Evolutionary conservation across 2,329 filamentous ascomycete species (phyloP), one percentile per base, ranked within the genome.

Genomic region (Dactylellina sp.): DNA sequence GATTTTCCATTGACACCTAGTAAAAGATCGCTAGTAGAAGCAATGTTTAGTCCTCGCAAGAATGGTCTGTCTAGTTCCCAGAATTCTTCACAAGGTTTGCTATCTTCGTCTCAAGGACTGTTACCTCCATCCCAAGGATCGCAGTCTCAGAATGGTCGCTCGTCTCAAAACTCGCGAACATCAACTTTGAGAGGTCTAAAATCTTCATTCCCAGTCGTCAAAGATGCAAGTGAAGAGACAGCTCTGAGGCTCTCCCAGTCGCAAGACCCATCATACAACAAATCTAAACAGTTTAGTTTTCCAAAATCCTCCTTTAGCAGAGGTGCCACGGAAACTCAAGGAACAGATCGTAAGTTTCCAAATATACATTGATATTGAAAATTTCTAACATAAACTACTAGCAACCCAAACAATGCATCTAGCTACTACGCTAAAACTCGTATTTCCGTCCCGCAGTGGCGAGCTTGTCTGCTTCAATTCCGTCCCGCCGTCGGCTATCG

Each of bases 131-230:
- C 60, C 5, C 60, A 65, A 12, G 42, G 42, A 42, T 71, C 66
- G 4, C 64, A 61, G 24, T 57, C 61, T 12, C 47, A 50, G 7
- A 37, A 61, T 12, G 68, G 47, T n/a, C 77, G 77, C 35, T 80
- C 78, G 28, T 79, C 79, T 2, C 78, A 80, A 76, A 77, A 77
- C 50, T 78, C 68, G n/a, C 39, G 55, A 53, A 46, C 60, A 7
- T 65, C 68, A 12, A 71, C 60, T 7, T 60, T 72, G 7, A 57
- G 25, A 49, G 60, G 60, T 7, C 14, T 65, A 14, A 72, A 65
- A 55, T 65, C 68, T 9, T 85, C 84, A 25, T 96, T 92, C 78
- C 86, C 89, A 0, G 86, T 93, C 11, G 91, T 94, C 20, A 96
- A 96, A 81, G 88, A 94, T 77, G 86, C 89, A 0, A 85, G 88